A percentile compares a stretch with the other conserved stretches of the same genome.
phyloP scores from a whole-genome alignment of 1,284 basidiomycete species.

The Phylloporus gajari region DNA sequence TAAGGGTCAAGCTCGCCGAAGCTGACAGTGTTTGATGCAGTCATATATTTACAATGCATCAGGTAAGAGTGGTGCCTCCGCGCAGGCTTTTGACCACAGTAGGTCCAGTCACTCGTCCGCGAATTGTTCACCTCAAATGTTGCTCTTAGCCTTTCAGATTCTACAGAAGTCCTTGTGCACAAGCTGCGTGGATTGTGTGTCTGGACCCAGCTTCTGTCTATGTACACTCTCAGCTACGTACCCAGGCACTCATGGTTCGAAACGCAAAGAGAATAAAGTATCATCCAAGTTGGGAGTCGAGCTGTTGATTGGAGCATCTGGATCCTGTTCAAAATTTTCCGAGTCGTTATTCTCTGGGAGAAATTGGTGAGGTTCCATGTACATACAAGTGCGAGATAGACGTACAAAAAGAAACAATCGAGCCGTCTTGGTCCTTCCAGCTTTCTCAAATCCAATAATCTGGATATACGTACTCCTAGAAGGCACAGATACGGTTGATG shows the following conservation, averaged over 20 bases:
- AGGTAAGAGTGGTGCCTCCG: constrained; percentile 77
- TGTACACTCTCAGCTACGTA: neutral
- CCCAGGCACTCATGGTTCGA: constrained; percentile 69
- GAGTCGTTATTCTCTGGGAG: neutral
- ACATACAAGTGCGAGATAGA: neutral
- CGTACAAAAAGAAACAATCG: neutral
- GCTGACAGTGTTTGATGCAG: constrained; percentile 49
- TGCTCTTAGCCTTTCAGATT: constrained; percentile 51
- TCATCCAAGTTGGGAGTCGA: constrained; percentile 62
- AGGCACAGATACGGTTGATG: constrained; percentile 1
- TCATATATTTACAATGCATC: constrained; percentile 86
- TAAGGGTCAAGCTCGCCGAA: neutral
- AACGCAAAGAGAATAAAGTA: constrained; percentile 76
- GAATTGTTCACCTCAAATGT: neutral
- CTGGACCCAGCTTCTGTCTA: neutral
- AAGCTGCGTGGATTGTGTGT: constrained; percentile 79
- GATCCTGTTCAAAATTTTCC: neutral
- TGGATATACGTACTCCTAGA: constrained; percentile 8
- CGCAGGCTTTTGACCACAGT: constrained; percentile 88
- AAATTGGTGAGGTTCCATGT: too few relatives aligned
- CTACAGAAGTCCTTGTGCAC: constrained; percentile 72
- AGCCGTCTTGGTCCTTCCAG: neutral
- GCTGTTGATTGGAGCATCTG: neutral
- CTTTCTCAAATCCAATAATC: neutral
- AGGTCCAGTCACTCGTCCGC: constrained; percentile 21